Evolutionary conservation across 163 green algal species (phyloP), one percentile per base, ranked within the genome.

Genomic region (Chlamydomonas reinhardtii): DNA sequence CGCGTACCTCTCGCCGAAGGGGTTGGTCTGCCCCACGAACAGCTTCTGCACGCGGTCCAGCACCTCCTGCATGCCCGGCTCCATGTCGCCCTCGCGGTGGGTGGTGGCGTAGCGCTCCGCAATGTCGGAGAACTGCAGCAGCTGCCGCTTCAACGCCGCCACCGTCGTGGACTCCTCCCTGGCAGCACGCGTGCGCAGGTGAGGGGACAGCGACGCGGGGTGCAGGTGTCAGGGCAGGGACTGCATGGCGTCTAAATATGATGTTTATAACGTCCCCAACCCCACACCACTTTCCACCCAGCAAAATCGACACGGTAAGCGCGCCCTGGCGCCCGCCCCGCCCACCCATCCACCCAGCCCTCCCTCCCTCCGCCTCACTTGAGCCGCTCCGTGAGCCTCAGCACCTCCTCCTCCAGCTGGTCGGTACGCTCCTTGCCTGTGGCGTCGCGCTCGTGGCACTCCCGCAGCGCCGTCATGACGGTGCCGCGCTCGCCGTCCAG

Each of bases 121-220:
- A 29, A 90, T 89, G 72, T 93, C 84, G 24, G 79, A 82, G 71
- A 91, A 92, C 68, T 92, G 82, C 35, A 93, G 74, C 82, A 94
- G 86, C 89, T 94, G 87, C 48, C 89, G 88, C 80, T 94, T 95
- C 52, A 94, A 76, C 1, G 89, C 86, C 27, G 90, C 88, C 22
- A 87, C 87, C 0, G 73, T 75, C 0, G 86, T 88, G 19, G 84
- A 74, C 85, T 93, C 89, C 86, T 85, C 62, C 79, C 76, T 88
- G 73, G 4, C 29, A 11, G 43, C 43, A 54, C n/a, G n/a, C n/a
- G n/a, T n/a, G n/a, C n/a, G n/a, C n/a, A n/a, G 16, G 37, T 52
- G 54, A 20, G 59, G 2, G 20, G 59, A 27, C 20, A 4, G 59
- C 2, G 22, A 11, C 59, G 39, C 8, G 39, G 39, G 39, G 8